A percentile compares a stretch with the other conserved stretches of the same genome.
These are phyloP conservation scores for Linnemannia elongata DNA, from an alignment of 192 early-diverging fungal genomes.

Conservation along the genomic window DNA sequence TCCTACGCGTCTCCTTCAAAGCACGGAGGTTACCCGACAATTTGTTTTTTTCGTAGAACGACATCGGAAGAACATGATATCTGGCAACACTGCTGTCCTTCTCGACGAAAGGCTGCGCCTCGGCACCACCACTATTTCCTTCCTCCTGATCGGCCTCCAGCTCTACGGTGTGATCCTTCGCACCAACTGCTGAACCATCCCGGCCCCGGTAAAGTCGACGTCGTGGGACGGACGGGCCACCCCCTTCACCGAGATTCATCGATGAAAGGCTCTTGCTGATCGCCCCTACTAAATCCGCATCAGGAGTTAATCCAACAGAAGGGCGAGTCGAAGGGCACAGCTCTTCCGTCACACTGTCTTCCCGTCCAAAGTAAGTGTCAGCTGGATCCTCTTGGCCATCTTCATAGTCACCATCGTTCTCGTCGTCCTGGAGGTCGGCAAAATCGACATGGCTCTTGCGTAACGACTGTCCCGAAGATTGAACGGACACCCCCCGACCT, in stretches of 20 bases:
- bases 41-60: conserved; percentile 26
- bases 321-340: background rate
- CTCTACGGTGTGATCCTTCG: background rate
- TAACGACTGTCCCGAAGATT: background rate
- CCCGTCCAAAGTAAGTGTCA: background rate
- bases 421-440: background rate
- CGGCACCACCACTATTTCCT: background rate
- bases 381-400: background rate
- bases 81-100: background rate
- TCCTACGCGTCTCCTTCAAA: conserved; percentile 21
- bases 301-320: background rate
- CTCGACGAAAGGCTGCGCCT: background rate
- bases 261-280: background rate
- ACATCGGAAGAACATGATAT: conserved; percentile 30
- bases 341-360: background rate
- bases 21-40: conserved; percentile 23
- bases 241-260: background rate
- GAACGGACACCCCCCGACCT: background rate
- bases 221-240: background rate
- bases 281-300: background rate
- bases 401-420: conserved; percentile 9
- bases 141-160: background rate
- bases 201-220: background rate
- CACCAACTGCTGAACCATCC: background rate
- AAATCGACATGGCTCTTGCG: background rate